These are phyloP conservation scores for Phaffomyces opuntiae DNA, from an alignment of 805 yeast species.

Conservation along the genomic window DNA sequence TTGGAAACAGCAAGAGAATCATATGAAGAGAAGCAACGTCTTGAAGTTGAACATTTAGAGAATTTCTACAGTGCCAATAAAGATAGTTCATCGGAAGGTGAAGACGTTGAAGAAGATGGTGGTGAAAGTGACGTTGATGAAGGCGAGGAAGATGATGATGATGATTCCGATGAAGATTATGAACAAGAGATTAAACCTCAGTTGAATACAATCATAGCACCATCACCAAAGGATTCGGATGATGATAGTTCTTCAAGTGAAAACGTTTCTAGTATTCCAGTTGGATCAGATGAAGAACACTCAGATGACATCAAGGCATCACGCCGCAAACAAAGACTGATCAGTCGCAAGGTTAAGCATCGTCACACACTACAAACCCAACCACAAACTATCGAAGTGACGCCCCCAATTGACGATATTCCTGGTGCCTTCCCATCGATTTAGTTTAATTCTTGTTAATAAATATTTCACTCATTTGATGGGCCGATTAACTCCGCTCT, in stretches of 20 bases:
- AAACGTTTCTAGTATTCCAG: constrained; percentile 18
- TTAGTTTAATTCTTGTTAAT: background rate
- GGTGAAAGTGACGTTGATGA: constrained; percentile 10
- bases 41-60: constrained; percentile 19
- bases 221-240: constrained; percentile 9
- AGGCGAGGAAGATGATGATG: background rate
- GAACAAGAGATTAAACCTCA: constrained; percentile 6
- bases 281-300: constrained; percentile 20
- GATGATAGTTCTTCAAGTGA: constrained; percentile 12
- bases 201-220: constrained; percentile 1
- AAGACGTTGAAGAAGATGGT: constrained; percentile 13
- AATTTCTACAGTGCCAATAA: constrained; percentile 21
- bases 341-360: constrained; percentile 13
- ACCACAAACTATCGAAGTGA: background rate
- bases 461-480: background rate
- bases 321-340: constrained; percentile 22
- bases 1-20: constrained; percentile 35
- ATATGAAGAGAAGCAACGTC: constrained; percentile 20
- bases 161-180: background rate
- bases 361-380: background rate
- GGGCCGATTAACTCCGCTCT: constrained; percentile 1
- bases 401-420: constrained; percentile 1
- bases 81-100: constrained; percentile 18
- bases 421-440: constrained; percentile 6
- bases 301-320: constrained; percentile 7